Base-by-base conservation (phyloP, 1,284 basidiomycete species). In the Rhodotorula sp. region DNA sequence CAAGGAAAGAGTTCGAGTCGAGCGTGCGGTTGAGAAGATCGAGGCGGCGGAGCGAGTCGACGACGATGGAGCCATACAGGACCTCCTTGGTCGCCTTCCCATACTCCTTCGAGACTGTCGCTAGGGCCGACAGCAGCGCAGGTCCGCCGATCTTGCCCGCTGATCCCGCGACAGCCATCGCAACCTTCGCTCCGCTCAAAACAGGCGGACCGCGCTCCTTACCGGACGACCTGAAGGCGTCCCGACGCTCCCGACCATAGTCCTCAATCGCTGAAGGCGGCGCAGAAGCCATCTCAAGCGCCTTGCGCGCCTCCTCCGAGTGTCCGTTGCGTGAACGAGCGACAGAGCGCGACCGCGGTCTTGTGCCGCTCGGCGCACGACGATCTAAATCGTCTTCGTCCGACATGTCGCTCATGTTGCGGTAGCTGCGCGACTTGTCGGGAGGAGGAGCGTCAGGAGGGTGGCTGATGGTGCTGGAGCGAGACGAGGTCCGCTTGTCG, bases 51-150 rank as follows among this genome's bases (percentile, higher is more conserved):
- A 39, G 9, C 11, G n/a, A 30, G 15, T 27, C 10, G 46, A 72
- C 11, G 27, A 19, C 15, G 32, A 69, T 13, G 2, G 29, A 1
- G 2, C 39, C 10, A 39, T 58, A 72, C 9, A 72, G 46, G 1
- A 46, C 53, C 9, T 29, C 19, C 19, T 32, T 17, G 13, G 54
- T 48, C 20, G 59, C 46, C 3, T 36, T 20, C 22, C 49, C 20
- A 55, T 61, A 64, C 30, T 30, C 34, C 29, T 27, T 48, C 27
- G 61, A 63, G 19, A 72, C 71, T 3, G 9, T 32, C 51, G 60
- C 32, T 3, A 70, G 46, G 7, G 32, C 29, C 4, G 53, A 53
- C 2, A 69, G 49, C 48, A 51, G 47, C 9, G 7, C 34, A 24
- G 6, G 34, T n/a, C 2, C 27, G 17, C 13, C 22, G 29, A 47